phyloP scores from a whole-genome alignment of 805 yeast genomes.

The Metschnikowia gelsemii region DNA sequence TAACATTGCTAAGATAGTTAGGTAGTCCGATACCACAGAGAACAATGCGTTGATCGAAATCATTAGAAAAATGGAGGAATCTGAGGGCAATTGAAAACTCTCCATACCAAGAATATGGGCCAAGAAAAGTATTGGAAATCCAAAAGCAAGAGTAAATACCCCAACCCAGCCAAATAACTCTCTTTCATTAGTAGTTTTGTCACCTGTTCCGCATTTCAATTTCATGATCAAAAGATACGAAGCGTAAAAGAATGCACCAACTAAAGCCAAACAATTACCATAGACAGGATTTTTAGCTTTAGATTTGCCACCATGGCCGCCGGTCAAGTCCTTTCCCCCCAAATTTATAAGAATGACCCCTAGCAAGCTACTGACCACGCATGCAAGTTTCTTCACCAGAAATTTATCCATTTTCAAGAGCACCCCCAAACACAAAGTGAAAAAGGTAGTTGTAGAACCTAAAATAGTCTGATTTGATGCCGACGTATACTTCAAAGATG shows the following conservation, averaged over 20 bases:
- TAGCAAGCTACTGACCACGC: constrained; percentile 43
- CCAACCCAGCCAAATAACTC: constrained; percentile 50
- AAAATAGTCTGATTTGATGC: constrained; percentile 54
- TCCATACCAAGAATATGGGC: constrained; percentile 42
- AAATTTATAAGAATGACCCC: constrained; percentile 50
- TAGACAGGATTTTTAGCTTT: constrained; percentile 39
- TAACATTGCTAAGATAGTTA: constrained; percentile 50
- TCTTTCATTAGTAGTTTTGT: constrained; percentile 46
- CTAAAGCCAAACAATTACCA: constrained; percentile 47
- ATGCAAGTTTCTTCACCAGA: constrained; percentile 39
- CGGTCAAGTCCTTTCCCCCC: constrained; percentile 8
- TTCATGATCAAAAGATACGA: constrained; percentile 45
- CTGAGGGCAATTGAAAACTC: constrained; percentile 40
- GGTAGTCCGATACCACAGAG: constrained; percentile 50
- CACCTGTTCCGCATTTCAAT: constrained; percentile 43
- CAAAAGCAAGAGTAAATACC: constrained; percentile 36
- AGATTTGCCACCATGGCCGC: constrained; percentile 22
- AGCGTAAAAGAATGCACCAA: constrained; percentile 49
- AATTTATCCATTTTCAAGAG: constrained; percentile 42
- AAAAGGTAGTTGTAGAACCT: constrained; percentile 51
- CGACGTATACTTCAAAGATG: constrained; percentile 48
- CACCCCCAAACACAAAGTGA: constrained; percentile 47
- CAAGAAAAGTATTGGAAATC: constrained; percentile 39
- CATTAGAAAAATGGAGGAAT: constrained; percentile 30
- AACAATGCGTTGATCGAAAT: constrained; percentile 44